Percentiles rank a stretch among this genome's conserved stretches.
Evolutionary conservation across 495 filamentous ascomycete species (phyloP).

Genomic region (Aspergillus hancockii): DNA sequence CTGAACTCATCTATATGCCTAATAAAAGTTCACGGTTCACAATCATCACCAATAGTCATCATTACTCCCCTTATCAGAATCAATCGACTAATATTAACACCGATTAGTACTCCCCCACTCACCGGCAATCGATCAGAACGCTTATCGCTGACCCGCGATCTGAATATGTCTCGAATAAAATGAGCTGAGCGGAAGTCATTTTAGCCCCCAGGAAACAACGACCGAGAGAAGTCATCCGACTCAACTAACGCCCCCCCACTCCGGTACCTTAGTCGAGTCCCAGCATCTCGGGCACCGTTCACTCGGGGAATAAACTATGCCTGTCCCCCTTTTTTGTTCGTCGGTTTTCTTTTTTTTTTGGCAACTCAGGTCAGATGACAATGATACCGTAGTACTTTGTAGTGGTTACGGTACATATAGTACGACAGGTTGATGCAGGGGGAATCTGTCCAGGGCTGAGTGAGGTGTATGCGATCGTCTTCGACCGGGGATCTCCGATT

Average conservation of each 20-base stretch:
- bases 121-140: not conserved
- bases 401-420: not conserved
- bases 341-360: not conserved
- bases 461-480: not conserved
- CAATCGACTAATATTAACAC: not conserved
- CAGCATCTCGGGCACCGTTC: not conserved
- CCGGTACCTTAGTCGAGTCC: not conserved
- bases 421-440: not conserved
- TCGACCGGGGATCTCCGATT: not conserved
- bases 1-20: not conserved
- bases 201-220: not conserved
- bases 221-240: conserved; percentile 4
- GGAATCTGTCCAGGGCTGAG: not conserved
- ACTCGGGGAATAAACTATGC: not conserved
- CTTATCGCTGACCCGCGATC: not conserved
- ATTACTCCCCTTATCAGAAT: not conserved
- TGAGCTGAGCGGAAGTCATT: not conserved
- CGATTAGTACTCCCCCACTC: not conserved
- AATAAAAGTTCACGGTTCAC: not conserved
- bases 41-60: not conserved
- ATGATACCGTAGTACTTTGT: not conserved
- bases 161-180: not conserved
- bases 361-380: not conserved
- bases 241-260: not conserved
- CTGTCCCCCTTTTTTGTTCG: not conserved